These are phyloP conservation scores for Ustilago sp. DNA, from an alignment of 1,284 basidiomycete genomes.

Conservation along the genomic window DNA sequence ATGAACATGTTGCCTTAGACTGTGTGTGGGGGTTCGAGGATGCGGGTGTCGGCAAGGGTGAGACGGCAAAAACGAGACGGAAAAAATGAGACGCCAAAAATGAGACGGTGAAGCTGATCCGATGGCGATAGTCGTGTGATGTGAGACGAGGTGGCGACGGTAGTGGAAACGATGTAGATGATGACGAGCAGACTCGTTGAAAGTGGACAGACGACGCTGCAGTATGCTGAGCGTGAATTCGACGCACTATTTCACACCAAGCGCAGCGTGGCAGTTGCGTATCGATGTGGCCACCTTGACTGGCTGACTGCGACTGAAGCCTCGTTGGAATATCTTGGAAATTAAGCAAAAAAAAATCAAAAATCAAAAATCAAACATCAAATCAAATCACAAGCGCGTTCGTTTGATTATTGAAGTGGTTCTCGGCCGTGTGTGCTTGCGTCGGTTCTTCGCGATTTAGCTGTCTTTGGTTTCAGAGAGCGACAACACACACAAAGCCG, in stretches of 20 bases:
- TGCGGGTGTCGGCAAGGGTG: background rate
- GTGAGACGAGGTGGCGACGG: background rate
- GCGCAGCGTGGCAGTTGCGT: slow-evolving; percentile 21
- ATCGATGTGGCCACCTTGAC: background rate
- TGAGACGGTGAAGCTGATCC: background rate
- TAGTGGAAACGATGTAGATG: slow-evolving; percentile 1
- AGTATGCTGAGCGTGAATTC: slow-evolving; percentile 32
- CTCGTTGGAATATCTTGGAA: slow-evolving; percentile 14
- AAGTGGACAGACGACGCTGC: slow-evolving; percentile 9
- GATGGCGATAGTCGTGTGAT: background rate
- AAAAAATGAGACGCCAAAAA: background rate
- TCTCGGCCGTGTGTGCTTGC: background rate
- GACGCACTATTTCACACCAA: slow-evolving; percentile 11
- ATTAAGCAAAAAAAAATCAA: background rate
- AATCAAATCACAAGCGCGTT: background rate
- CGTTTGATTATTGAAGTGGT: too few relatives aligned
- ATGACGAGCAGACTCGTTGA: slow-evolving; percentile 9
- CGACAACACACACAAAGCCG: background rate
- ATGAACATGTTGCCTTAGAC: slow-evolving; percentile 62
- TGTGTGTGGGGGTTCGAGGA: slow-evolving; percentile 3
- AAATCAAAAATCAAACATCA: background rate
- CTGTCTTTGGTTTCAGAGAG: background rate
- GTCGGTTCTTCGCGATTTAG: background rate
- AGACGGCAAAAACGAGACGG: background rate
- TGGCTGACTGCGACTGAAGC: background rate